Base-by-base conservation (phyloP, 306 rosid genomes). In the Fagus crenata region DNA sequence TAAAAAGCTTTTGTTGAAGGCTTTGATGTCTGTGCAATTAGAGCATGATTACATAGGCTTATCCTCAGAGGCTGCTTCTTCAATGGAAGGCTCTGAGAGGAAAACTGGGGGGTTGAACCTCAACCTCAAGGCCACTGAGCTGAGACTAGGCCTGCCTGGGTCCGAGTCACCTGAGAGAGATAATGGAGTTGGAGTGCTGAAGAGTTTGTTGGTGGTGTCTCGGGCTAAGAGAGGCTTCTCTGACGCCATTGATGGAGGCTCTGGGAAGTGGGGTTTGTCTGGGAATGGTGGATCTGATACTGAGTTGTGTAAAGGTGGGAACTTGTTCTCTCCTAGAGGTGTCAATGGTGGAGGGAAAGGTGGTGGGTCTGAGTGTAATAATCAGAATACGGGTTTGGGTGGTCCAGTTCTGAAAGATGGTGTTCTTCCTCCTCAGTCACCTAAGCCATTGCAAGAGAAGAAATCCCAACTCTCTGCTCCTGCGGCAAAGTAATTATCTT, bases 191-290 rank as follows among this genome's bases (percentile, higher is more conserved):
- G 70, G 85, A 32, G 73, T 68, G 85, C 72, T 76, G 17, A 93
- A 89, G 86, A 80, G 67, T 81, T 72, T 82, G 71, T 32, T 67
- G 49, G 71, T 40, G 74, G 85, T 90, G 32, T 86, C 93, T 40
- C 91, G 97, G 43, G 97, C 96, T 41, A 93, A 93, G 41, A 93
- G 96, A 84, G 98, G 92, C 15, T 93, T 93, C 86, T 93, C 98
- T 15, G 90, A 90, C 55, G 89, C 96, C 87, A 90, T 93, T 83
- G 91, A 89, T 79, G 89, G 86, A 54, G 86, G 82, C 80, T 82
- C 90, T 65, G 87, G 83, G 41, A 93, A 88, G 77, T 93, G 96
- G 97, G 87, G 78, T 84, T 73, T 89, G 40, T 84, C 94, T n/a
- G 88, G 84, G 15, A 86, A 69, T 74, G 87, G 84, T 75, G 94